Percentiles rank a stretch among this genome's conserved stretches.
Conservation (phyloP, 1,284 basidiomycete genomes). For the Heliocybe sulcata region DNA sequence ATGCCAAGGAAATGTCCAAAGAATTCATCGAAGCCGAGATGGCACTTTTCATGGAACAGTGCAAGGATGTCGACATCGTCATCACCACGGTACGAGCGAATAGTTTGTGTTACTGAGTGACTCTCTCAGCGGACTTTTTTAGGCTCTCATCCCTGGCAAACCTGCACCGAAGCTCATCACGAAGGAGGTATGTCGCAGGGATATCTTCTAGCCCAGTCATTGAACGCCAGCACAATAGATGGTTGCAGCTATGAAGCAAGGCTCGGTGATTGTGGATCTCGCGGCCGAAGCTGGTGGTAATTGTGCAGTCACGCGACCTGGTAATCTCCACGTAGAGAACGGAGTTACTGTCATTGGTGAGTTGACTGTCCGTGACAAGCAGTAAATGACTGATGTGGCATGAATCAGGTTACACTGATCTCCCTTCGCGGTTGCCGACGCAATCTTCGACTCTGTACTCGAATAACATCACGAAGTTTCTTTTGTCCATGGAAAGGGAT, state of each 20-base stretch:
- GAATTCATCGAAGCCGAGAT: conserved; percentile 86
- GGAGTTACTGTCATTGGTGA: conserved; percentile 77
- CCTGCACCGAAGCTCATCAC: conserved; percentile 80
- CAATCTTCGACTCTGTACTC: conserved; percentile 85
- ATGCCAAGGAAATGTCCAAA: conserved; percentile 88
- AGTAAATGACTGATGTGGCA: neutral
- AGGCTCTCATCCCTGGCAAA: conserved; percentile 79
- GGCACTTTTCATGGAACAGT: conserved; percentile 81
- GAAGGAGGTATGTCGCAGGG: conserved; percentile 35
- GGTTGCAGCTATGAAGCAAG: conserved; percentile 82
- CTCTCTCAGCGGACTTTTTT: neutral
- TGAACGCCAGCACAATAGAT: conserved; percentile 31
- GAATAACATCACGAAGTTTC: conserved; percentile 85
- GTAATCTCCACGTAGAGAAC: conserved; percentile 56
- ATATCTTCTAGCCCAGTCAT: neutral
- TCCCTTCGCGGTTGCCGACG: conserved; percentile 78
- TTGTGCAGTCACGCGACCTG: conserved; percentile 73
- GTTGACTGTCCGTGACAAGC: conserved; percentile 4
- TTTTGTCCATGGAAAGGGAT: conserved; percentile 68
- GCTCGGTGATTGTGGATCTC: conserved; percentile 79
- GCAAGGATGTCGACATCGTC: conserved; percentile 81
- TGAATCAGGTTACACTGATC: conserved; percentile 63
- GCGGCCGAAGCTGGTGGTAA: conserved; percentile 83
- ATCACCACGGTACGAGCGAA: conserved; percentile 64
- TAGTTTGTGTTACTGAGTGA: neutral